A percentile compares a stretch with the other conserved stretches of the same genome.
Conservation (phyloP, 23 red algal genomes). For the Gracilaria gracilis region DNA sequence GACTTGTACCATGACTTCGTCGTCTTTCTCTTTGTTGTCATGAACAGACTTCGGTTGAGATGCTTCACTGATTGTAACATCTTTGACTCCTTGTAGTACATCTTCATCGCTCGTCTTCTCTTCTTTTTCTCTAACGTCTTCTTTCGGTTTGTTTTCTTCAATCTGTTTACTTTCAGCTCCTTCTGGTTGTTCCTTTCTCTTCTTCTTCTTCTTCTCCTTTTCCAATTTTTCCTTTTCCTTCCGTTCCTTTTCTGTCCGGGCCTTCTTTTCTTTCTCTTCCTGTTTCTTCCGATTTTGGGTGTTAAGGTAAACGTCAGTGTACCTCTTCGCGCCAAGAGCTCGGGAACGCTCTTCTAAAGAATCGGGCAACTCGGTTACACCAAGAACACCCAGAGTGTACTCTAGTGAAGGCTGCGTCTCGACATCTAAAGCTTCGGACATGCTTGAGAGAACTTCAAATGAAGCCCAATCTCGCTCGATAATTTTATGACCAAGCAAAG, state of each 20-base stretch:
- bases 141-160: neutral
- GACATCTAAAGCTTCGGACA: constrained; percentile 44
- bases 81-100: neutral
- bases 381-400: constrained; percentile 56
- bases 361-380: constrained; percentile 36
- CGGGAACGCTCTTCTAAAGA: constrained; percentile 19
- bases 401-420: constrained; percentile 42
- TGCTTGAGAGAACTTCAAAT: constrained; percentile 32
- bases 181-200: neutral
- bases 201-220: constrained; percentile 20
- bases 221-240: constrained; percentile 2
- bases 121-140: neutral
- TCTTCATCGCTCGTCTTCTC: neutral
- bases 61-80: neutral
- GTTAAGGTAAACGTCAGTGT: neutral
- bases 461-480: constrained; percentile 39
- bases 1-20: neutral
- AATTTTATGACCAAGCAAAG: constrained; percentile 11
- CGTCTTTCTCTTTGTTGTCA: neutral
- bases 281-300: neutral
- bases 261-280: constrained; percentile 17
- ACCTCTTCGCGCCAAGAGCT: constrained; percentile 33
- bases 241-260: neutral
- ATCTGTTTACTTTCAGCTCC: neutral
- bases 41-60: neutral